Evolutionary conservation across 2,329 filamentous ascomycete species (phyloP).

Genomic region (Aspergillus cejpii): DNA sequence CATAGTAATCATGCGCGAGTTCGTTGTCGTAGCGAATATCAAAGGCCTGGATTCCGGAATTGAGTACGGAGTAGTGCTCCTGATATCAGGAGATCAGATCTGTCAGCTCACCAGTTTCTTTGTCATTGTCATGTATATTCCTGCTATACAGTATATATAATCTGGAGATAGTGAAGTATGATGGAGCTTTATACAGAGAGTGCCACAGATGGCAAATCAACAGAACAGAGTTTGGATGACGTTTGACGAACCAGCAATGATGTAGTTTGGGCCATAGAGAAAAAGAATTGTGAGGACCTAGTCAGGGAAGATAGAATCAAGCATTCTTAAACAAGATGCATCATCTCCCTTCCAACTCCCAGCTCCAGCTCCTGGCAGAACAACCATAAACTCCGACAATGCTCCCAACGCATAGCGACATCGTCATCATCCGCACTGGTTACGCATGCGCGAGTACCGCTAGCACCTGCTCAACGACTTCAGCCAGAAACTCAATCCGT

Average conservation of each 20-base stretch:
- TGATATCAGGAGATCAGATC: no score
- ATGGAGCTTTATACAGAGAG: no score
- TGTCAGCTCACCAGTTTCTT: slow-evolving; percentile 2
- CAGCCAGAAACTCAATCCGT: slow-evolving; percentile 8
- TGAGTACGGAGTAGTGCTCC: not conserved
- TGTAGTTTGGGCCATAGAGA: no score
- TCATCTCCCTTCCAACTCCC: slow-evolving; percentile 4
- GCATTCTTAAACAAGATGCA: no score
- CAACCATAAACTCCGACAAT: slow-evolving; percentile 36
- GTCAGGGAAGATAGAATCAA: no score
- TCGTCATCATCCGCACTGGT: slow-evolving; percentile 45
- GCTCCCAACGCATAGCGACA: slow-evolving; percentile 26
- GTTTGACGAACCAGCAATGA: no score
- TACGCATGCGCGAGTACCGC: slow-evolving; percentile 41
- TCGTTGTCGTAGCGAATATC: slow-evolving; percentile 17
- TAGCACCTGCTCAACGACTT: slow-evolving; percentile 34
- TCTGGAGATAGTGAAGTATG: no score
- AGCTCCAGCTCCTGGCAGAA: slow-evolving; percentile 39
- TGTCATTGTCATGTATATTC: not conserved
- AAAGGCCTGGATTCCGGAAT: slow-evolving; percentile 9
- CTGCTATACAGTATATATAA: no score
- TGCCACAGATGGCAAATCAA: no score
- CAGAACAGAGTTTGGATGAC: no score
- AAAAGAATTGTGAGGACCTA: no score
- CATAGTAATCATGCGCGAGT: slow-evolving; percentile 14